Evolutionary conservation across 176 grass and related monocot species (phyloP), one percentile per base, ranked within the genome.

Genomic region (Musa itinerans): DNA sequence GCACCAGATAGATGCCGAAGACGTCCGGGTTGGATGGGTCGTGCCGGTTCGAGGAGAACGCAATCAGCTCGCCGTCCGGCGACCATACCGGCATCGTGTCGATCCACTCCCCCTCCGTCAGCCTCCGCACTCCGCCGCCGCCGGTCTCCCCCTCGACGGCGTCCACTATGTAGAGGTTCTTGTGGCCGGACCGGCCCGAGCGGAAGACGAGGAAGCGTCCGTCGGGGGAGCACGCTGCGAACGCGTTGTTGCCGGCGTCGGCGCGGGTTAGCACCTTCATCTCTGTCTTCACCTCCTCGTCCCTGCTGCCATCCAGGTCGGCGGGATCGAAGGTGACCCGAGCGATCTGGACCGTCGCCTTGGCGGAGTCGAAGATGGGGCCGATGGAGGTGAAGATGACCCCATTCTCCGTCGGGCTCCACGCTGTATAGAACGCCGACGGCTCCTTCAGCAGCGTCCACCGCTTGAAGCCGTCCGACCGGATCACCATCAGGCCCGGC

Each of bases 21-120:
- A 80, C 93, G 11, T 55, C 43, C 24, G 80, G 24, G 55, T 89
- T 85, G 11, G 63, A 25, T 20, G 90, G 82, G 74, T 92, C 82
- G 87, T 97, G 90, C 23, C 87, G 86, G 80, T 97, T 97, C 25
- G 90, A 97, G 23, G 93, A 97, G 87, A 97, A 97, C 9, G 90
- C 93, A 69, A 97, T 97, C 50, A 89, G 67, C 12, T 52, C n/a
- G 14, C 93, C 93, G 81, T 93, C 86, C 10, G 88, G 93, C 2
- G 93, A 97, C 93, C 93, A 97, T 67, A 43, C 79, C 52, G 93
- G 93, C 93, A 97, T 97, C 71, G 93, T 97, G 85, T 97, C 93
- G 74, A 90, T 83, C 90, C 93, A 93, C 59, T 93, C 83, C 29
- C 93, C 93, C 11, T 85, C 82, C 0, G 93, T 97, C 21, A 97